Conservation (phyloP, 1,139 yeast genomes). For the Arxiozyma telluris region DNA sequence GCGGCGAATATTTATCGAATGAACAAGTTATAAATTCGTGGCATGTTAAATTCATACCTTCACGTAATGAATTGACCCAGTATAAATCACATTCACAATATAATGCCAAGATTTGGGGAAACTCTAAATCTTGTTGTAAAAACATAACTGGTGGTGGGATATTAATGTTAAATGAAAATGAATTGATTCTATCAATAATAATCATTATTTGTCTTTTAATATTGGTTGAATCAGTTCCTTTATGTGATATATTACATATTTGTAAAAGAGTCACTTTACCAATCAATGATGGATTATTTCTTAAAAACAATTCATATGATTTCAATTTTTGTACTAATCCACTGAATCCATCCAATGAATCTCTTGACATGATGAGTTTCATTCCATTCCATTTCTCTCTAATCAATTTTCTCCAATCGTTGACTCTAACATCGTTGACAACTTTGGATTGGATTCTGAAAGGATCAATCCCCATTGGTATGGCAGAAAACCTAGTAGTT, state of each 20-base stretch:
- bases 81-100: slow-evolving; percentile 80
- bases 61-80: slow-evolving; percentile 86
- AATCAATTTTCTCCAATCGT: slow-evolving; percentile 60
- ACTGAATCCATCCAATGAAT: slow-evolving; percentile 76
- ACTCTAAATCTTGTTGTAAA: slow-evolving; percentile 79
- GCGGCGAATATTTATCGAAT: slow-evolving; percentile 62
- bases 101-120: slow-evolving; percentile 81
- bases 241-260: slow-evolving; percentile 43
- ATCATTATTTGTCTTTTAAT: slow-evolving; percentile 65
- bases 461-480: slow-evolving; percentile 87
- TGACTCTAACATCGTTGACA: slow-evolving; percentile 44
- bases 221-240: slow-evolving; percentile 37
- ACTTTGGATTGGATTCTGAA: slow-evolving; percentile 41
- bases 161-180: slow-evolving; percentile 63
- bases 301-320: slow-evolving; percentile 76
- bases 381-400: slow-evolving; percentile 67
- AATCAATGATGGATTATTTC: slow-evolving; percentile 59
- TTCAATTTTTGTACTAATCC: slow-evolving; percentile 85
- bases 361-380: slow-evolving; percentile 72
- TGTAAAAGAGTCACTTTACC: slow-evolving; percentile 71
- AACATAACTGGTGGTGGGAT: slow-evolving; percentile 79
- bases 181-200: slow-evolving; percentile 77
- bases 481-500: slow-evolving; percentile 55
- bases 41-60: slow-evolving; percentile 93
- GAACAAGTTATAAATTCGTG: slow-evolving; percentile 87